phyloP scores from a whole-genome alignment of 768 basidiomycete species.

The Thelephora ganbajun region DNA sequence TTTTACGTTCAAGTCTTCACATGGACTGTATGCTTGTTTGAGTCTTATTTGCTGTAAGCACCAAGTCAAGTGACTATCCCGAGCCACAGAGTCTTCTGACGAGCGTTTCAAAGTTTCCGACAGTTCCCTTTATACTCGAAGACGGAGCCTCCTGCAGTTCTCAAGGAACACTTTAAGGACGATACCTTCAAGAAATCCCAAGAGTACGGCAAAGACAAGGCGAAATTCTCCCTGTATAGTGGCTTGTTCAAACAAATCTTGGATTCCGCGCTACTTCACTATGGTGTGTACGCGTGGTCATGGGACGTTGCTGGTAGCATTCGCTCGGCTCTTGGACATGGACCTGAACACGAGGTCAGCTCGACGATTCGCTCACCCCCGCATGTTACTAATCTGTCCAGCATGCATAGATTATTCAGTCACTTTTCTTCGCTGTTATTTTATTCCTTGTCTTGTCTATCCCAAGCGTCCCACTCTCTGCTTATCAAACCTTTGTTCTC shows the following conservation, averaged over 20 bases:
- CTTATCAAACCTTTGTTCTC: slow-evolving; percentile 85
- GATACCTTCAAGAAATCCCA: slow-evolving; percentile 84
- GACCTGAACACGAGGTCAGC: slow-evolving; percentile 59
- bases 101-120: slow-evolving; percentile 31
- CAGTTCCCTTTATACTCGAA: slow-evolving; percentile 82
- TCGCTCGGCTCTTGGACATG: slow-evolving; percentile 44
- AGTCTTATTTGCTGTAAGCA: slow-evolving; percentile 75
- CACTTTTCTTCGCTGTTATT: slow-evolving; percentile 60
- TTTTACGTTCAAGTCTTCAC: slow-evolving; percentile 66
- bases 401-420: slow-evolving; percentile 58
- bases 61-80: neutral
- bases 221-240: slow-evolving; percentile 63
- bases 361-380: neutral
- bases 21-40: slow-evolving; percentile 70
- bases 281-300: slow-evolving; percentile 70
- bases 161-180: slow-evolving; percentile 51
- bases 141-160: slow-evolving; percentile 51
- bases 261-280: slow-evolving; percentile 58
- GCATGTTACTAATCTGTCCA: neutral
- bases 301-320: slow-evolving; percentile 54
- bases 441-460: slow-evolving; percentile 53
- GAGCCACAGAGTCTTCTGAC: neutral
- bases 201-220: slow-evolving; percentile 83
- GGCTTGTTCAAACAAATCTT: slow-evolving; percentile 61
- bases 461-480: slow-evolving; percentile 59